phyloP scores from a whole-genome alignment of 495 filamentous ascomycete genomes.

The Pyronema omphalodes region DNA sequence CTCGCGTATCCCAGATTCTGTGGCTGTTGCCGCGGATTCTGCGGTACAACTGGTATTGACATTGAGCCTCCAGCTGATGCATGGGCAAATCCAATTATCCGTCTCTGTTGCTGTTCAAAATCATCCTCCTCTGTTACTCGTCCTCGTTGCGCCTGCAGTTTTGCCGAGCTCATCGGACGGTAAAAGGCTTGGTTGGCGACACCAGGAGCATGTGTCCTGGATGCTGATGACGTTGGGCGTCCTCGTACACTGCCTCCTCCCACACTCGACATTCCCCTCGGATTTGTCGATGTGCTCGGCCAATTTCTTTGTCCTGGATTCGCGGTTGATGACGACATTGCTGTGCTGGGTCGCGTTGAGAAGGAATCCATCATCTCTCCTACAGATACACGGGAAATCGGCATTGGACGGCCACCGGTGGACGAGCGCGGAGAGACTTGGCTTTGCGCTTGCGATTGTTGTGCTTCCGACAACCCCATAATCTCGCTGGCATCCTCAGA shows the following conservation, averaged over 20 bases:
- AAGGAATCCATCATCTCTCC: slow-evolving; percentile 26
- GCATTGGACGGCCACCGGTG: slow-evolving; percentile 8
- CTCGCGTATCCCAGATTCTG: slow-evolving; percentile 6
- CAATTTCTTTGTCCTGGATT: slow-evolving; percentile 25
- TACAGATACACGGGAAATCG: slow-evolving; percentile 25
- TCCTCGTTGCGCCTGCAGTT: slow-evolving; percentile 75
- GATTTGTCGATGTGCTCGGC: slow-evolving; percentile 15
- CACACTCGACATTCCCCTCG: slow-evolving; percentile 28
- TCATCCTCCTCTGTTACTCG: slow-evolving; percentile 26
- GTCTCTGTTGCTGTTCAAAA: slow-evolving; percentile 21
- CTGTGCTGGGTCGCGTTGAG: slow-evolving; percentile 28
- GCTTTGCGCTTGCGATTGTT: slow-evolving; percentile 25
- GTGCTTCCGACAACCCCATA: slow-evolving; percentile 21
- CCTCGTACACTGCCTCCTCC: slow-evolving; percentile 24
- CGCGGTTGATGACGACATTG: slow-evolving; percentile 27
- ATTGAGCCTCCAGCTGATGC: slow-evolving; percentile 8
- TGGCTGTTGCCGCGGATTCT: not conserved
- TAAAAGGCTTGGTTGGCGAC: slow-evolving; percentile 84
- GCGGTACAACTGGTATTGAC: slow-evolving; percentile 16
- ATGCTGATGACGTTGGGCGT: slow-evolving; percentile 44
- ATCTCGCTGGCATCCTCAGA: slow-evolving; percentile 32
- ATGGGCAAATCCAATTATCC: slow-evolving; percentile 22
- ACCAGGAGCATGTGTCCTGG: slow-evolving; percentile 75
- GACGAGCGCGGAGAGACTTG: slow-evolving; percentile 17
- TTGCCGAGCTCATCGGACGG: slow-evolving; percentile 88